Percentiles rank a stretch among this genome's conserved stretches.
These are phyloP conservation scores for Rhizophagus sp. DNA, from an alignment of 192 early-diverging fungal species.

Conservation along the genomic window DNA sequence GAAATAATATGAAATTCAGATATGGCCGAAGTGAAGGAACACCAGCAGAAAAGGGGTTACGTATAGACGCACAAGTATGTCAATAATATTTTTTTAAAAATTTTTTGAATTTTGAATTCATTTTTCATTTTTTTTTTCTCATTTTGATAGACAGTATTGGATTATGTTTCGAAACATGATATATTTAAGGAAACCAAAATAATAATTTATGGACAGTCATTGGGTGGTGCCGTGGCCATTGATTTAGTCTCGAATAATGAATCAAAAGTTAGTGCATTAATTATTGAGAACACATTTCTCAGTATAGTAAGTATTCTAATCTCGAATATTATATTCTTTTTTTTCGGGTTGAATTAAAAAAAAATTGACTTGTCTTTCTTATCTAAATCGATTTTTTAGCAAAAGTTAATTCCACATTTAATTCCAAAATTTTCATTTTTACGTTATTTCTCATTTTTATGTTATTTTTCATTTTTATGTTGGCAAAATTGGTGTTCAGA, in stretches of 20 bases:
- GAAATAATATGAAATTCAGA: slow-evolving; percentile 14
- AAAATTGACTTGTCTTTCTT: not conserved
- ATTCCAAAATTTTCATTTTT: slow-evolving; percentile 59
- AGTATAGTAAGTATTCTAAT: slow-evolving; percentile 59
- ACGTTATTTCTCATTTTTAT: slow-evolving; percentile 70
- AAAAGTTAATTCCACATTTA: slow-evolving; percentile 82
- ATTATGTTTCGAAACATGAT: slow-evolving; percentile 79
- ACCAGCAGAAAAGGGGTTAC: slow-evolving; percentile 86
- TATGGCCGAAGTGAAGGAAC: slow-evolving; percentile 88
- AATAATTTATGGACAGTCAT: slow-evolving; percentile 90
- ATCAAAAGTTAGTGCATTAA: slow-evolving; percentile 72
- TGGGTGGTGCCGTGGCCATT: slow-evolving; percentile 98
- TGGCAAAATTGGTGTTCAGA: slow-evolving; percentile 91
- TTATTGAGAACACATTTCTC: slow-evolving; percentile 94
- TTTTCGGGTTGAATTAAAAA: not conserved
- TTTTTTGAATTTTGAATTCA: not conserved
- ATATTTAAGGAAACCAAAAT: slow-evolving; percentile 74
- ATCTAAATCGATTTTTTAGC: slow-evolving; percentile 44
- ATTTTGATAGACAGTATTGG: slow-evolving; percentile 65
- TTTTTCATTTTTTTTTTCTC: not conserved
- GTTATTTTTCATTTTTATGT: slow-evolving; percentile 71
- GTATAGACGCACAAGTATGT: slow-evolving; percentile 78
- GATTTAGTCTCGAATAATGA: slow-evolving; percentile 79
- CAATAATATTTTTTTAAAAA: not conserved
- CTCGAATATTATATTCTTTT: not conserved